A percentile compares a stretch with the other conserved stretches of the same genome.
Conservation (phyloP, 2,329 filamentous ascomycete genomes). For the Colletotrichum sp. region DNA sequence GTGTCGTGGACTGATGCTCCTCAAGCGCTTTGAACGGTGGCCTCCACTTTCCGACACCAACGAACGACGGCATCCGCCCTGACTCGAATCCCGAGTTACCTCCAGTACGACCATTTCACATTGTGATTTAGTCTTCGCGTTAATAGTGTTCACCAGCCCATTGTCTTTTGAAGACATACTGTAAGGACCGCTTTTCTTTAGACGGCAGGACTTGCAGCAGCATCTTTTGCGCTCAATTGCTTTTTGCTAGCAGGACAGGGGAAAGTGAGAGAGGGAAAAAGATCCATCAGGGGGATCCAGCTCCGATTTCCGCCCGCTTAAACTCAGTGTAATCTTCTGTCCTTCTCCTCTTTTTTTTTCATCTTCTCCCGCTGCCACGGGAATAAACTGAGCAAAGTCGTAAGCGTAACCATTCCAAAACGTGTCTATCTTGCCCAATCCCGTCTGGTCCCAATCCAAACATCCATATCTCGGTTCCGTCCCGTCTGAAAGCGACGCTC, state of each 20-base stretch:
- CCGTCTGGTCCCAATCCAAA: slow-evolving; percentile 1
- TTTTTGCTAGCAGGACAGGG: neutral
- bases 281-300: neutral
- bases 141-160: neutral
- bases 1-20: neutral
- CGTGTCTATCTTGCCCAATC: neutral
- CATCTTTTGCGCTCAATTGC: neutral
- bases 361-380: neutral
- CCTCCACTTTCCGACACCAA: slow-evolving; percentile 11
- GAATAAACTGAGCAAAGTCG: slow-evolving; percentile 11
- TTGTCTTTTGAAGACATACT: neutral
- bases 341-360: neutral
- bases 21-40: neutral
- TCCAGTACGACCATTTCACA: neutral
- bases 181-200: neutral
- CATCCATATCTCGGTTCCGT: neutral
- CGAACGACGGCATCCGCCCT: neutral
- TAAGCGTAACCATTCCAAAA: slow-evolving; percentile 11
- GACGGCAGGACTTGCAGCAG: neutral
- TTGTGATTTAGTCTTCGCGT: neutral
- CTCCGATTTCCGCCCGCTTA: slow-evolving; percentile 1
- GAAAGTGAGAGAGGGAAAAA: neutral
- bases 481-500: slow-evolving; percentile 12
- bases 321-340: neutral
- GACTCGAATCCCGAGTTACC: slow-evolving; percentile 18